Base-by-base conservation (phyloP, 148 eudicot genomes). In the Fallopia convolvulus region DNA sequence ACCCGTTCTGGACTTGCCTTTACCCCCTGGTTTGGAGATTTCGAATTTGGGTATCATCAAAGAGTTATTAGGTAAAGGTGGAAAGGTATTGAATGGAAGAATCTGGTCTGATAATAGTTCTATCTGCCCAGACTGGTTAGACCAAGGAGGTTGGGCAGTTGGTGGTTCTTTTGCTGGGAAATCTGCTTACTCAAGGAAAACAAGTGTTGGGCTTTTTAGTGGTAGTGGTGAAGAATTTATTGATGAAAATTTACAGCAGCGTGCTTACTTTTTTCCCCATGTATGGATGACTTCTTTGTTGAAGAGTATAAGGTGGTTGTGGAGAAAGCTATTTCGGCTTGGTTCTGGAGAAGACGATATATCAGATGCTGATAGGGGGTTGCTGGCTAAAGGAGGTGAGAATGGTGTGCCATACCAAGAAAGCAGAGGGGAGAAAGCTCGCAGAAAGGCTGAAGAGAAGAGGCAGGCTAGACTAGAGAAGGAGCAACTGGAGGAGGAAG, bases 401-500 rank as follows among this genome's bases (percentile, higher is more conserved):
- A 92, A 89, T 88, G 91, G 87, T 9, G 82, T 65, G 18, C 83
- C 79, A 72, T 85, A 84, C 80, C 88, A 83, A 56, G 97, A 95
- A 81, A 95, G 94, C 77, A 90, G 87, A 87, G 90, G 92, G 60
- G 97, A 92, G 85, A 95, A 92, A 78, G 99, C 99, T 75, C 94
- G 99, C 21, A 84, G 99, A 82, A 95, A 95, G 85, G 99, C 99
- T 75, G 99, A 95, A 86, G 99, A 95, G 87, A 95, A 91, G 85
- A 86, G 93, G 80, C 97, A 85, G 79, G 99, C 97, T 87, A 95
- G 97, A 79, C 47, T 95, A 84, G 97, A 92, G 86, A 95, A 85
- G 83, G 99, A 95, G 81, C 88, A 88, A 70, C 61, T 87, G 81
- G 99, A 95, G 82, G 97, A 92, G 83, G 99, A 95, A 82, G 99